phyloP scores from a whole-genome alignment of 441 rosid genomes.

The Pelargonium fulgidum region DNA sequence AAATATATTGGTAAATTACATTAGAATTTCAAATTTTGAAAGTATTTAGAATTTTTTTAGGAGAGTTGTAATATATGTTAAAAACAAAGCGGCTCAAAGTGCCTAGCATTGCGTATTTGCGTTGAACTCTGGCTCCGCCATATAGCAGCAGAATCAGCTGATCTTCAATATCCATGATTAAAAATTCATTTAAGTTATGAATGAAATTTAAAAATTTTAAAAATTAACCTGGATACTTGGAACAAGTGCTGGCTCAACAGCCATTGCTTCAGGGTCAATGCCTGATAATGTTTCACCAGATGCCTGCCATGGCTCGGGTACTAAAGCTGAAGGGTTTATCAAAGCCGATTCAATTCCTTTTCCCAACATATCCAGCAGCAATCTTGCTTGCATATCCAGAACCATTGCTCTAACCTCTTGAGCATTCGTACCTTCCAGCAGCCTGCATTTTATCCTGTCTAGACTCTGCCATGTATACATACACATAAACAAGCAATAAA shows the following conservation, averaged over 20 bases:
- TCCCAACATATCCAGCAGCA: conserved; percentile 96
- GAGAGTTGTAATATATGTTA: too few species aligned
- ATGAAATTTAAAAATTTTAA: conserved; percentile 18
- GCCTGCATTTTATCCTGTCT: conserved; percentile 95
- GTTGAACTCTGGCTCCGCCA: background rate
- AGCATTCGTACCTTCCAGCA: conserved; percentile 95
- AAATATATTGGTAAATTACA: too few species aligned
- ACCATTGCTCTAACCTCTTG: conserved; percentile 99
- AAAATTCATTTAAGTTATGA: conserved; percentile 7
- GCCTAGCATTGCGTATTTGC: too few species aligned
- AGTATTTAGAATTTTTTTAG: too few species aligned
- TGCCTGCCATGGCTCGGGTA: conserved; percentile 85
- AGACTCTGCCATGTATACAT: conserved; percentile 62
- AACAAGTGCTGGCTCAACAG: conserved; percentile 85
- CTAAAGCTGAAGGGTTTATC: conserved; percentile 87
- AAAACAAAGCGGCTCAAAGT: too few species aligned
- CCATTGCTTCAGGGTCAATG: conserved; percentile 89
- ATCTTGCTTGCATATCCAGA: conserved; percentile 96
- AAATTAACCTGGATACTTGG: conserved; percentile 71
- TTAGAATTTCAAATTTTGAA: too few species aligned
- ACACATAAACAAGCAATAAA: too few species aligned
- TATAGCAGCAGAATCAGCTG: background rate
- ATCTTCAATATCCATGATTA: conserved; percentile 15
- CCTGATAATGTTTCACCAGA: conserved; percentile 63
- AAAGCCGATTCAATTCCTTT: conserved; percentile 98